phyloP scores from a whole-genome alignment of 73 alveolate genomes.

The Paramecium primaurelia region DNA sequence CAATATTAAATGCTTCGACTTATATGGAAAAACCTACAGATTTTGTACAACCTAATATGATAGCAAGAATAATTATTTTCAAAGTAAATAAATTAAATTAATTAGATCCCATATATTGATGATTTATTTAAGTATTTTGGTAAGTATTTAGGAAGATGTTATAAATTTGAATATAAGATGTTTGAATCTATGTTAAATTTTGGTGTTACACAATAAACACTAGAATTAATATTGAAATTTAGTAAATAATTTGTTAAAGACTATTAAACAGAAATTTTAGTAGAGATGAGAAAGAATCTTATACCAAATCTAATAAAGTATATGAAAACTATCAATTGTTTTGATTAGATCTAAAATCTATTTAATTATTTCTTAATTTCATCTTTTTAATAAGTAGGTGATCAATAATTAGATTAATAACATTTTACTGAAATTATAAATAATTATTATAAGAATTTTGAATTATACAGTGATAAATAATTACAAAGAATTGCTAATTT shows the following conservation, averaged over 20 bases:
- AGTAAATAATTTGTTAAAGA: background rate
- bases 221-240: background rate
- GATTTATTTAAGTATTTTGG: background rate
- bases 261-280: background rate
- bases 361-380: background rate
- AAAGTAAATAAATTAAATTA: background rate
- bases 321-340: background rate
- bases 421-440: background rate
- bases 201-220: background rate
- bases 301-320: background rate
- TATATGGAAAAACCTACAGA: background rate
- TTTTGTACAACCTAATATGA: background rate
- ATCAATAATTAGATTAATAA: background rate
- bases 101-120: background rate
- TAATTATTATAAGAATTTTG: background rate
- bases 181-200: background rate
- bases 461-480: background rate
- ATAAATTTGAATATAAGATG: background rate
- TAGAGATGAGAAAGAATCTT: background rate
- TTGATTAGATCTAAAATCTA: background rate
- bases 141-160: background rate
- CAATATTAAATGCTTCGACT: background rate
- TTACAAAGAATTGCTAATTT: background rate
- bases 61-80: background rate
- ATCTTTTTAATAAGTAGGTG: background rate